Conservation (phyloP, 1,284 basidiomycete species). For the Cryptococcus sp. region DNA sequence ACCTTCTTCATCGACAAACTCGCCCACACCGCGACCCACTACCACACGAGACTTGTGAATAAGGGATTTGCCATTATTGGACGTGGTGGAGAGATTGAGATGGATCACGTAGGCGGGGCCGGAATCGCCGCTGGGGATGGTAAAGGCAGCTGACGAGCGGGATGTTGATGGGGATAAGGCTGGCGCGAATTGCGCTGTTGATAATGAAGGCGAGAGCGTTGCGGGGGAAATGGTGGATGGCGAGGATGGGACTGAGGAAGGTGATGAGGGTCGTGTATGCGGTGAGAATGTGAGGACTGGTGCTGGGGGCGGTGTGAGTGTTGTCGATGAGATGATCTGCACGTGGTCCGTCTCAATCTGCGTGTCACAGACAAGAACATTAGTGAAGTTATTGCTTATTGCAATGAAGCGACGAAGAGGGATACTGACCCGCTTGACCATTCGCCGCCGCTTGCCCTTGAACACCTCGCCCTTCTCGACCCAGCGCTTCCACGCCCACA, state of each 20-base stretch:
- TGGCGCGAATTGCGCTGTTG: constrained; percentile 3
- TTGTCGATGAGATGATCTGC: constrained; percentile 43
- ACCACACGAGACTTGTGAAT: constrained; percentile 44
- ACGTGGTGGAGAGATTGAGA: constrained; percentile 42
- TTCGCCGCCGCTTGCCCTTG: constrained; percentile 47
- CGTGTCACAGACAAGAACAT: not conserved
- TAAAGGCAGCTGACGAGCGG: constrained; percentile 7
- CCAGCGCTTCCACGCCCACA: constrained; percentile 52
- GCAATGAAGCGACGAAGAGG: not conserved
- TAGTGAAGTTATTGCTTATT: not conserved
- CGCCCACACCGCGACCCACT: constrained; percentile 39
- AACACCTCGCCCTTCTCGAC: constrained; percentile 50
- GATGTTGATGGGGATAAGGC: constrained; percentile 4
- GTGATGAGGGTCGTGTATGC: constrained; percentile 44
- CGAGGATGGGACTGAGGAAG: constrained; percentile 26
- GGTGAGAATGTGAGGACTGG: constrained; percentile 41
- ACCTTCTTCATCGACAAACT: constrained; percentile 45
- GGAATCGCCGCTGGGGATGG: constrained; percentile 1
- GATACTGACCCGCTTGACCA: constrained; percentile 50
- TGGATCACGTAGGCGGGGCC: constrained; percentile 46
- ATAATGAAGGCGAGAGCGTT: constrained; percentile 15
- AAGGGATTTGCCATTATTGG: constrained; percentile 48
- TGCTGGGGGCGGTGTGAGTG: constrained; percentile 33
- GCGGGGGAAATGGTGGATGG: constrained; percentile 20
- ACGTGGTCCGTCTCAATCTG: constrained; percentile 52